phyloP scores from a whole-genome alignment of 2,329 filamentous ascomycete genomes.

The Annulohypoxylon truncatum region DNA sequence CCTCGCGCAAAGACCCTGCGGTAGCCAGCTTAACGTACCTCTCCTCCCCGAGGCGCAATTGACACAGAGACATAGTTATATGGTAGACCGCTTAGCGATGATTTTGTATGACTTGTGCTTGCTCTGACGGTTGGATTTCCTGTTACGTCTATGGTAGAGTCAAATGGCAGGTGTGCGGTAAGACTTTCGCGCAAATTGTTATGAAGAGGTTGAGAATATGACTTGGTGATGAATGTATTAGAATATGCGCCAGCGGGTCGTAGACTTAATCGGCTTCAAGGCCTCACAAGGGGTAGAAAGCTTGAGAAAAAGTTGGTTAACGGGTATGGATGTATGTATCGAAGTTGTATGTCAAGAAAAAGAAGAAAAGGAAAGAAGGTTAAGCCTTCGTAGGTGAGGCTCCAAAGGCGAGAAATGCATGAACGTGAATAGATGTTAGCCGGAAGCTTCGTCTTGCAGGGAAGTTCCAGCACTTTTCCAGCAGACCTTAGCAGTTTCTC shows the following conservation, averaged over 20 bases:
- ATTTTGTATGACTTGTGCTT: neutral
- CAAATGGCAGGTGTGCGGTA: neutral
- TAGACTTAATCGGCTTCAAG: constrained; percentile 1
- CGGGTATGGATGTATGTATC: neutral
- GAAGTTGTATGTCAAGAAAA: constrained; percentile 6
- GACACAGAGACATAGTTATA: constrained; percentile 81
- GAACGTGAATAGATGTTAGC: constrained; percentile 35
- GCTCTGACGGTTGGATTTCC: neutral
- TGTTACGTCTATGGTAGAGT: neutral
- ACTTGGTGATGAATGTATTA: constrained; percentile 9
- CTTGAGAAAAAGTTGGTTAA: neutral
- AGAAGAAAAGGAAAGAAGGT: constrained; percentile 9
- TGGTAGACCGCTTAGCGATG: neutral
- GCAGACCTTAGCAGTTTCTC: constrained; percentile 22
- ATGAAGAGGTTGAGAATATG: constrained; percentile 1
- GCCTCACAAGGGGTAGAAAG: neutral
- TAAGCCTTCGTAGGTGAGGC: neutral
- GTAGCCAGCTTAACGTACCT: constrained; percentile 65
- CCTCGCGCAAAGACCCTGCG: neutral
- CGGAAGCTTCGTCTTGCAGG: constrained; percentile 15
- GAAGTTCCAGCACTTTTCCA: constrained; percentile 12
- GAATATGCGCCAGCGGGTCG: neutral
- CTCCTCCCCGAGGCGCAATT: constrained; percentile 89
- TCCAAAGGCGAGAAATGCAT: constrained; percentile 8
- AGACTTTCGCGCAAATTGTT: constrained; percentile 17